Evolutionary conservation across 2,329 filamentous ascomycete genomes (phyloP).

Genomic region (Rhexocercosporidium sp.): DNA sequence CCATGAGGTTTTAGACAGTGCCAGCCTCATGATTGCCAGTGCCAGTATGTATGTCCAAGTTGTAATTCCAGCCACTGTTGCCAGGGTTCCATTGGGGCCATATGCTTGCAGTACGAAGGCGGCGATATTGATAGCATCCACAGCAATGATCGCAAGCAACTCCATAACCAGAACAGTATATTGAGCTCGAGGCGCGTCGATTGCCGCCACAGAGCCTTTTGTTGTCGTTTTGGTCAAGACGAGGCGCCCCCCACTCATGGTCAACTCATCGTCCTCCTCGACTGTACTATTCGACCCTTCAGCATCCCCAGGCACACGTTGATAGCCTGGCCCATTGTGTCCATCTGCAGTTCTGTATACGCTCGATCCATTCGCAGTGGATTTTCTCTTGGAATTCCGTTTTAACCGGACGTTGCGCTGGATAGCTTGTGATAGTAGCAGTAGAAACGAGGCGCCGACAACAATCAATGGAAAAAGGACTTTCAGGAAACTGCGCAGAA

Average conservation of each 20-base stretch:
- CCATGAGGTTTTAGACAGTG: constrained; percentile 67
- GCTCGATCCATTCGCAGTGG: constrained; percentile 52
- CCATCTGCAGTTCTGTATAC: constrained; percentile 44
- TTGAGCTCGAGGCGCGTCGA: constrained; percentile 79
- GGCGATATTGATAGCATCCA: constrained; percentile 71
- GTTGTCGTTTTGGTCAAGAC: constrained; percentile 64
- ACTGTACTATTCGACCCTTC: constrained; percentile 29
- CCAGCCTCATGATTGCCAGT: constrained; percentile 75
- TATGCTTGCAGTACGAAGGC: constrained; percentile 66
- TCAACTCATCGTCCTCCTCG: constrained; percentile 63
- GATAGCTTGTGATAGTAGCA: constrained; percentile 64
- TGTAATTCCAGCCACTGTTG: constrained; percentile 69
- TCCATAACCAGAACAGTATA: constrained; percentile 74
- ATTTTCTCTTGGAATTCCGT: constrained; percentile 61
- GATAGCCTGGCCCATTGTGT: constrained; percentile 27
- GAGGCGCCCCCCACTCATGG: constrained; percentile 62
- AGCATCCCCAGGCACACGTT: constrained; percentile 41
- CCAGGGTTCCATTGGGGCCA: constrained; percentile 60
- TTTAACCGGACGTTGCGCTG: constrained; percentile 58
- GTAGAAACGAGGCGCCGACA: constrained; percentile 71
- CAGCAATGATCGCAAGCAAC: constrained; percentile 72
- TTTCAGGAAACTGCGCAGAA: constrained; percentile 70
- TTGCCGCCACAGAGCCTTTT: constrained; percentile 68
- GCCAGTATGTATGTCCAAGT: constrained; percentile 83
- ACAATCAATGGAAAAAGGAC: constrained; percentile 78